These are phyloP conservation scores for Isatis lusitanica DNA, from an alignment of 441 rosid genomes.

Conservation along the genomic window DNA sequence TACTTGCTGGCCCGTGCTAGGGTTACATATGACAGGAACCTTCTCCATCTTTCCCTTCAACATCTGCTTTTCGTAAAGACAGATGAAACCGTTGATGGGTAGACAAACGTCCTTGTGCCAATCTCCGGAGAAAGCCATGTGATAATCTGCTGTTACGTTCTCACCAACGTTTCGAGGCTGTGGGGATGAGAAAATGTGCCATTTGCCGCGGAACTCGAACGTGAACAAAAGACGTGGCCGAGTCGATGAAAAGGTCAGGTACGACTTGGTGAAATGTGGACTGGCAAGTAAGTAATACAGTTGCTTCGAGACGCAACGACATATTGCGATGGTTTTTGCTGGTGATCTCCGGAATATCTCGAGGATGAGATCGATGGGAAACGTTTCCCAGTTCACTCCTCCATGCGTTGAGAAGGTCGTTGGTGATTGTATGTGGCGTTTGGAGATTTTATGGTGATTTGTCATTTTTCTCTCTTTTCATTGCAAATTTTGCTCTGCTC, in stretches of 20 bases:
- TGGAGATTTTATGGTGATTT: not conserved
- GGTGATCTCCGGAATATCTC: slow-evolving; percentile 1
- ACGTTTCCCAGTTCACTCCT: not conserved
- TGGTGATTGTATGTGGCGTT: not conserved
- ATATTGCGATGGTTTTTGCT: not conserved
- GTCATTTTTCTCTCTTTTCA: not conserved
- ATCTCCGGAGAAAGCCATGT: not conserved
- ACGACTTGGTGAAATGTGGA: not conserved
- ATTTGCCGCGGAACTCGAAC: not conserved
- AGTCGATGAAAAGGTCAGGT: not conserved
- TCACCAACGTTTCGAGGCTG: not conserved
- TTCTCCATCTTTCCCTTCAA: not conserved
- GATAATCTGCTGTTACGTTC: not conserved
- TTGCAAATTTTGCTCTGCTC: not conserved
- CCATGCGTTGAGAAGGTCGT: not conserved
- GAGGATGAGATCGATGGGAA: not conserved
- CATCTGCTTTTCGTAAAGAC: not conserved
- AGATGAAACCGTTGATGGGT: not conserved
- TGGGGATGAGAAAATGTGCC: not conserved
- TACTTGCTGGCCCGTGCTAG: not conserved
- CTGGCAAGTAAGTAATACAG: not conserved
- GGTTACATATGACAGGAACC: slow-evolving; percentile 12
- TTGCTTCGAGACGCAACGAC: not conserved
- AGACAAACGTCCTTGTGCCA: not conserved
- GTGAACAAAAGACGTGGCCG: slow-evolving; percentile 1